These are phyloP conservation scores for Ogataea paradorogensis DNA, from an alignment of 805 yeast species.

Conservation along the genomic window DNA sequence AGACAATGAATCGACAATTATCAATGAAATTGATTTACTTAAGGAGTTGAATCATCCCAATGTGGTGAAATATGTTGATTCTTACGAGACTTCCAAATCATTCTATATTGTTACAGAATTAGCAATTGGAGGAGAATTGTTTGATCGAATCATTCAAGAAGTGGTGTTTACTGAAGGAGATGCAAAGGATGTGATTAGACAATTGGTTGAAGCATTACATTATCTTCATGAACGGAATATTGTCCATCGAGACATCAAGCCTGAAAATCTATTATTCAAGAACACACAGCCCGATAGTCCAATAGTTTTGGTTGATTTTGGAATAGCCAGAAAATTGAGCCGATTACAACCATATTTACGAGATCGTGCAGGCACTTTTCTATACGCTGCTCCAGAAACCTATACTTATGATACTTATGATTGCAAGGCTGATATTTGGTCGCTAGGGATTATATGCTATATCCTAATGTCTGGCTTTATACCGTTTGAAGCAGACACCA, in stretches of 20 bases:
- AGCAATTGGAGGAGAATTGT: slow-evolving; percentile 90
- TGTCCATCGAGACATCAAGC: slow-evolving; percentile 72
- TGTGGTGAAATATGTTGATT: slow-evolving; percentile 77
- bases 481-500: slow-evolving; percentile 12
- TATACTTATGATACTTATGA: slow-evolving; percentile 45
- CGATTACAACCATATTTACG: slow-evolving; percentile 8
- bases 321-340: slow-evolving; percentile 71
- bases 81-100: slow-evolving; percentile 85
- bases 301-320: slow-evolving; percentile 86
- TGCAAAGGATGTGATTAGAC: slow-evolving; percentile 67
- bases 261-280: slow-evolving; percentile 70
- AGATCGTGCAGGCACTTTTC: slow-evolving; percentile 62
- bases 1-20: slow-evolving; percentile 60
- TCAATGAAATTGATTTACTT: slow-evolving; percentile 69
- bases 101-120: slow-evolving; percentile 86
- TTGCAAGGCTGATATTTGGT: slow-evolving; percentile 36
- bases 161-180: slow-evolving; percentile 83
- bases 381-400: slow-evolving; percentile 94
- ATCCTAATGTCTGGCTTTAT: slow-evolving; percentile 18
- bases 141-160: slow-evolving; percentile 72
- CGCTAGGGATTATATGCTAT: slow-evolving; percentile 19
- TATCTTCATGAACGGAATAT: slow-evolving; percentile 71
- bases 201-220: slow-evolving; percentile 66
- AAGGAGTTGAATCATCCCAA: slow-evolving; percentile 68
- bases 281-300: slow-evolving; percentile 47